These are phyloP conservation scores for Huntiella savannae DNA, from an alignment of 2,329 filamentous ascomycete genomes.

Conservation along the genomic window DNA sequence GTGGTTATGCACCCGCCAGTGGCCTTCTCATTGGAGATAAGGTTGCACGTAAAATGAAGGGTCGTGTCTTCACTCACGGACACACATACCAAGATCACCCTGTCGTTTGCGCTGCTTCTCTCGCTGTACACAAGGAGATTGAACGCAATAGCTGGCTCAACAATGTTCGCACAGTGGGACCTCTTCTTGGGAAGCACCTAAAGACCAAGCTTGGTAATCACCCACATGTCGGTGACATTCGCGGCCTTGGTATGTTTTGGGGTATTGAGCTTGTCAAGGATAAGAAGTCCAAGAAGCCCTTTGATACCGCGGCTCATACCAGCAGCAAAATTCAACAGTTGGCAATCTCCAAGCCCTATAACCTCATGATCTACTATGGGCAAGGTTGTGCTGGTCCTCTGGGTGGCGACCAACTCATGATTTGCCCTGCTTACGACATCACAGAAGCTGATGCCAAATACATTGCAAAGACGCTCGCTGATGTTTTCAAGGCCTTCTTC, in stretches of 20 bases:
- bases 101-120: slow-evolving; percentile 37
- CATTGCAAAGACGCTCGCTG: neutral
- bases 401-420: slow-evolving; percentile 47
- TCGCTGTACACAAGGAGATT: slow-evolving; percentile 43
- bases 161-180: slow-evolving; percentile 37
- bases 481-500: slow-evolving; percentile 1
- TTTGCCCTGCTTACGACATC: slow-evolving; percentile 51
- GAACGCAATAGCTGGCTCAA: slow-evolving; percentile 34
- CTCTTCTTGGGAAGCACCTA: slow-evolving; percentile 25
- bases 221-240: slow-evolving; percentile 37
- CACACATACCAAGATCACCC: slow-evolving; percentile 46
- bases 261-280: slow-evolving; percentile 27
- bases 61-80: slow-evolving; percentile 28
- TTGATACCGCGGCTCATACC: slow-evolving; percentile 13
- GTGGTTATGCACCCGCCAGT: slow-evolving; percentile 42
- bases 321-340: neutral
- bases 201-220: slow-evolving; percentile 23
- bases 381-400: slow-evolving; percentile 5
- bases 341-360: neutral
- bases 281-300: slow-evolving; percentile 19
- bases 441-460: slow-evolving; percentile 18
- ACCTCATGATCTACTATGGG: slow-evolving; percentile 6
- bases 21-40: slow-evolving; percentile 34
- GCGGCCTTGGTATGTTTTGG: slow-evolving; percentile 37
- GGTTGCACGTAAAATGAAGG: slow-evolving; percentile 26